Evolutionary conservation across 2,329 filamentous ascomycete species (phyloP).

Genomic region (Atkinsonella texensis): DNA sequence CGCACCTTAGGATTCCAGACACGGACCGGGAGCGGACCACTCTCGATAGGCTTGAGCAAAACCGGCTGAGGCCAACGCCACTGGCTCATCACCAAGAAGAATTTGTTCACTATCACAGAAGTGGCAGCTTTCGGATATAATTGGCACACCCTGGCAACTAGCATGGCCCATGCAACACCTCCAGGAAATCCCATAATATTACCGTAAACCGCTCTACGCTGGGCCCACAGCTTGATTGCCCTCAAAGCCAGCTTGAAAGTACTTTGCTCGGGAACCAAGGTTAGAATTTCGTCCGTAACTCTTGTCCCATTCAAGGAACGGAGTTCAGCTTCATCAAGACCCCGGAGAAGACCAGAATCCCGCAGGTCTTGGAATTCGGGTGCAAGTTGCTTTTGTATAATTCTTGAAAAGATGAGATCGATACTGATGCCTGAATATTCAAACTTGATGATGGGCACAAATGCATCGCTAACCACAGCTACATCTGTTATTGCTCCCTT

Average conservation of each 20-base stretch:
- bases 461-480: constrained; percentile 76
- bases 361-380: constrained; percentile 56
- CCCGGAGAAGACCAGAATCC: constrained; percentile 74
- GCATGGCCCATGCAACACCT: constrained; percentile 96
- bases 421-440: constrained; percentile 86
- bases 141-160: constrained; percentile 91
- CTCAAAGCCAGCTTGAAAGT: constrained; percentile 83
- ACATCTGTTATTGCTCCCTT: constrained; percentile 74
- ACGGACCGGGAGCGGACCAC: constrained; percentile 65
- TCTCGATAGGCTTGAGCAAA: constrained; percentile 76
- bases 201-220: constrained; percentile 82
- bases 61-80: constrained; percentile 97
- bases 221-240: constrained; percentile 93
- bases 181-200: constrained; percentile 96
- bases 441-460: constrained; percentile 95
- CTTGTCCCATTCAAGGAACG: constrained; percentile 88
- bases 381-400: constrained; percentile 60
- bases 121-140: constrained; percentile 87
- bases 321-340: constrained; percentile 75
- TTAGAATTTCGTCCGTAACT: constrained; percentile 85
- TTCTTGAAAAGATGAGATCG: constrained; percentile 79
- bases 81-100: constrained; percentile 80
- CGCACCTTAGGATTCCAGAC: constrained; percentile 86
- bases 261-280: constrained; percentile 76
- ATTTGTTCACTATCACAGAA: constrained; percentile 81